Percentiles rank a stretch among this genome's conserved stretches.
Evolutionary conservation across 1,139 yeast species (phyloP).

Genomic region (Hanseniaspora gamundiae): DNA sequence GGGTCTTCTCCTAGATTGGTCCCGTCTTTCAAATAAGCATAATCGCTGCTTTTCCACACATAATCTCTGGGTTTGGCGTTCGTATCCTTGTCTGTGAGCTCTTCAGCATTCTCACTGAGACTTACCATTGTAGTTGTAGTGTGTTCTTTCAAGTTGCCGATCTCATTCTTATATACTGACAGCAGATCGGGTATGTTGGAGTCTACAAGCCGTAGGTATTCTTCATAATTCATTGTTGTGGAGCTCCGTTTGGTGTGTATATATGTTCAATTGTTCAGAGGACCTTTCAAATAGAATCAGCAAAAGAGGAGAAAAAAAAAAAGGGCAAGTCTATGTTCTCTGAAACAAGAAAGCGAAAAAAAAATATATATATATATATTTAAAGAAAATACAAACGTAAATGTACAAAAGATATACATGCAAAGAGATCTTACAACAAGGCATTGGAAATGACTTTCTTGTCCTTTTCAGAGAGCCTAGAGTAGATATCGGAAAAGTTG

Average conservation of each 20-base stretch:
- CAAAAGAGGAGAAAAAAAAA: too few species aligned
- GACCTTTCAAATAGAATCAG: too few species aligned
- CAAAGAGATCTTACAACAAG: too few species aligned
- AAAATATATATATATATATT: too few species aligned
- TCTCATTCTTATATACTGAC: background rate
- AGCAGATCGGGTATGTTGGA: background rate
- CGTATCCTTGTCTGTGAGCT: background rate
- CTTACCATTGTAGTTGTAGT: background rate
- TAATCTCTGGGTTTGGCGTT: background rate
- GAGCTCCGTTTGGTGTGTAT: background rate
- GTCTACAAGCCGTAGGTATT: background rate
- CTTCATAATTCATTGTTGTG: background rate
- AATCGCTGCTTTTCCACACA: background rate
- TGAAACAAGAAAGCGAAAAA: too few species aligned
- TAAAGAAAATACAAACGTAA: too few species aligned
- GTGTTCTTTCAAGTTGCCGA: background rate
- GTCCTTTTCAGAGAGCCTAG: conserved; percentile 42
- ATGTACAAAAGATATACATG: too few species aligned
- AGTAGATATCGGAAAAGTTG: conserved; percentile 43
- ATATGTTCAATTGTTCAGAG: background rate
- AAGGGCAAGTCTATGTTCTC: too few species aligned
- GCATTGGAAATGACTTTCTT: conserved; percentile 42
- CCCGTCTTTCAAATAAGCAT: background rate
- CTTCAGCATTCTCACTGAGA: background rate
- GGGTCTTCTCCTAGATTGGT: background rate